Base-by-base conservation (phyloP, 345 rosid genomes). In the Xanthoceras sorbifolium region DNA sequence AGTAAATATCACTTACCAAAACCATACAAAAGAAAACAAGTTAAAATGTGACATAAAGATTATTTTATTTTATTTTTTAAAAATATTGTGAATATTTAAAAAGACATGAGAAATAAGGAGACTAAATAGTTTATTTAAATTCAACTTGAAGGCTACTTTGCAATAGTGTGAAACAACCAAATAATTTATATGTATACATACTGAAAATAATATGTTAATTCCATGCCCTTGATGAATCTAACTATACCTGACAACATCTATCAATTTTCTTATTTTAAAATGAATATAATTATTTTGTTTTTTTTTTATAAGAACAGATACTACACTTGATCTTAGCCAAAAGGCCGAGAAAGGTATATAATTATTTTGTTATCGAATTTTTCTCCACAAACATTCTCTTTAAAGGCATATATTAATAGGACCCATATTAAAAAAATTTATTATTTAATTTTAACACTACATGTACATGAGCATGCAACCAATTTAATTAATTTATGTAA, bases 311-410 rank as follows among this genome's bases (percentile, higher is more conserved):
- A 87, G 89, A 85, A 87, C 89, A 87, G 85, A 86, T 88, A 88
- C 84, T 86, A 87, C 86, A 87, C 84, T 87, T 87, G 87, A 85
- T 87, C 89, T 87, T 85, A 87, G 90, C 90, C 90, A 87, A 87
- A 87, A 87, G 87, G 90, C 90, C 87, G 89, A 86, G 85, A 88
- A 86, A 86, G 88, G 88, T 82, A 84, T 84, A n/a, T n/a, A n/a
- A n/a, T n/a, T n/a, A n/a, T 38, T 67, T 28, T 14, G 26, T 44
- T 36, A 20, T 71, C 34, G 20, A n/a, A 18, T 20, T 31, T 18
- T 12, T 44, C 50, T 44, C 50, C 4, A 44, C 14, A 44, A 44
- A 44, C 3, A 12, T 44, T 44, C 40, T 36, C 8, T 1, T 44
- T 12, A 44, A 44, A 44, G 46, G 12, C 46, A 9, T 42, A 11